phyloP scores from a whole-genome alignment of 2,329 filamentous ascomycete genomes.

The Neocucurbitaria cava region DNA sequence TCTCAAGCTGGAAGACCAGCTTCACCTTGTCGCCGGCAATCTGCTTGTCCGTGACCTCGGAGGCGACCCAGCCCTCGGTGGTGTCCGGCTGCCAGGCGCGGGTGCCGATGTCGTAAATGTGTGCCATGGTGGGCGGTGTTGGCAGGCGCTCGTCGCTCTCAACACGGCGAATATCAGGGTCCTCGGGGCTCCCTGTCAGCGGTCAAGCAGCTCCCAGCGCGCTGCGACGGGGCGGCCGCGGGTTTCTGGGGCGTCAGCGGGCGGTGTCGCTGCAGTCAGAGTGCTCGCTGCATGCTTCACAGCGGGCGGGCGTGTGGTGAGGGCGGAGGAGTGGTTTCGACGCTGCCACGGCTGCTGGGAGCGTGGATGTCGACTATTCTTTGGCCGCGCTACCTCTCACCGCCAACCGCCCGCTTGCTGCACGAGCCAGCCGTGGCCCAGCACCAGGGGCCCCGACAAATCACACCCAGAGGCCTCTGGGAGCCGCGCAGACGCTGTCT shows the following conservation, averaged over 20 bases:
- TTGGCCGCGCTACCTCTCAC: slow-evolving; percentile 30
- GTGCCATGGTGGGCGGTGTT: slow-evolving; percentile 69
- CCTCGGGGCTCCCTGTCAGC: slow-evolving; percentile 27
- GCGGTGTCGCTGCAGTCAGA: slow-evolving; percentile 37
- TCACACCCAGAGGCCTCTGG: slow-evolving; percentile 13
- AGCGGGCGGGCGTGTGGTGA: slow-evolving; percentile 5
- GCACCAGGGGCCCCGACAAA: slow-evolving; percentile 18
- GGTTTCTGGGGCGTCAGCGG: slow-evolving; percentile 24
- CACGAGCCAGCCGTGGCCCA: slow-evolving; percentile 9
- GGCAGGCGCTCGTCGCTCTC: slow-evolving; percentile 35
- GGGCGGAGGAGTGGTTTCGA: slow-evolving; percentile 10
- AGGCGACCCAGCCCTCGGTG: slow-evolving; percentile 96
- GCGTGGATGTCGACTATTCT: slow-evolving; percentile 25
- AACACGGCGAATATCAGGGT: slow-evolving; percentile 31
- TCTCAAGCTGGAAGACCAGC: slow-evolving; percentile 87
- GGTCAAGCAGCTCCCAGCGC: slow-evolving; percentile 27
- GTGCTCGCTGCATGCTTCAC: slow-evolving; percentile 34
- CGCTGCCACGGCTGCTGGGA: slow-evolving; percentile 7
- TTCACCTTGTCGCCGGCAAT: slow-evolving; percentile 85
- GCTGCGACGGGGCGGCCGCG: slow-evolving; percentile 21
- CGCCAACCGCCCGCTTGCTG: slow-evolving; percentile 29
- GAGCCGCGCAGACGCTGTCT: slow-evolving; percentile 21
- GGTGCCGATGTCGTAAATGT: slow-evolving; percentile 94
- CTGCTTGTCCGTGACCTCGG: slow-evolving; percentile 87
- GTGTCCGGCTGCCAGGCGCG: slow-evolving; percentile 97